A percentile compares a stretch with the other conserved stretches of the same genome.
Evolutionary conservation across 257 asterid genomes (phyloP).

Genomic region (Solanum pennellii): DNA sequence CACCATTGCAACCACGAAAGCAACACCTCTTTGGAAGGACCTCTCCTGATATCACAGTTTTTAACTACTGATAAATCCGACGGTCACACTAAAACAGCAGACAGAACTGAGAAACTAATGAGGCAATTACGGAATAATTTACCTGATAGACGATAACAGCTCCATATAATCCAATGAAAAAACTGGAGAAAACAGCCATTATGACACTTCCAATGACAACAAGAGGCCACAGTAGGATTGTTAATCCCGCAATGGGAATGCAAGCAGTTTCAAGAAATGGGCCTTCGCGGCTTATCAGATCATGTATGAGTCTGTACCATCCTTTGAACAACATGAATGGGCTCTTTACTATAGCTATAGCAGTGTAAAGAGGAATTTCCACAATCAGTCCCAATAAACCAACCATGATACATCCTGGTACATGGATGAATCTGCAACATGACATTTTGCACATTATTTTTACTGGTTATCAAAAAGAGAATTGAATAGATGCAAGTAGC

Average conservation of each 20-base stretch:
- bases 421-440: slow-evolving; percentile 55
- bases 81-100: background rate
- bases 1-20: slow-evolving; percentile 82
- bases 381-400: slow-evolving; percentile 71
- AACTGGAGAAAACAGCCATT: slow-evolving; percentile 60
- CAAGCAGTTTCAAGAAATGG: slow-evolving; percentile 92
- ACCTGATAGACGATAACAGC: slow-evolving; percentile 88
- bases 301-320: slow-evolving; percentile 81
- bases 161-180: slow-evolving; percentile 79
- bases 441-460: background rate
- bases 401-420: slow-evolving; percentile 75
- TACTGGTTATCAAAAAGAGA: background rate
- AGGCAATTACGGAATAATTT: background rate
- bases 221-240: slow-evolving; percentile 91
- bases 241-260: slow-evolving; percentile 85
- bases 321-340: slow-evolving; percentile 91
- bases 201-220: slow-evolving; percentile 71
- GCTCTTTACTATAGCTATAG: slow-evolving; percentile 70
- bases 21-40: slow-evolving; percentile 68
- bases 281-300: slow-evolving; percentile 88
- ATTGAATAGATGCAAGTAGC: background rate
- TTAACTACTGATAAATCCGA: background rate
- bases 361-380: slow-evolving; percentile 78
- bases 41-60: slow-evolving; percentile 47
- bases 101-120: background rate